These are phyloP conservation scores for Calocybe cyanea DNA, from an alignment of 768 basidiomycete species.

Conservation along the genomic window DNA sequence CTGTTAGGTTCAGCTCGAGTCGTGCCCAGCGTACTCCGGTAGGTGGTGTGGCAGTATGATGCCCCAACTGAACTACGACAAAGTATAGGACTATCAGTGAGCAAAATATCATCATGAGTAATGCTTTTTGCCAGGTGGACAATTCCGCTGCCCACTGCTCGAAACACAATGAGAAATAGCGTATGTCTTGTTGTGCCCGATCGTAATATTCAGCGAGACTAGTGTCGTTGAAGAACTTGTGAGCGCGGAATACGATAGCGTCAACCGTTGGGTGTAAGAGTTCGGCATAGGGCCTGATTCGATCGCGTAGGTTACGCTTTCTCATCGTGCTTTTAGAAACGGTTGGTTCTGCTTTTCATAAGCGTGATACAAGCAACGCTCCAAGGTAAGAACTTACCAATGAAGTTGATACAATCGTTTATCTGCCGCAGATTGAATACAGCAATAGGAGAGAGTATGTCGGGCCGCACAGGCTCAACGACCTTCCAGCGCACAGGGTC, in stretches of 20 bases:
- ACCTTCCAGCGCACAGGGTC: slow-evolving; percentile 17
- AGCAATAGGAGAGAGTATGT: slow-evolving; percentile 15
- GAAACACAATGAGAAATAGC: slow-evolving; percentile 3
- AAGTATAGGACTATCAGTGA: not conserved
- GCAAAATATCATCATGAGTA: not conserved
- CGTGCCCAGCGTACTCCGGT: not conserved
- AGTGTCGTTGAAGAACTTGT: not conserved
- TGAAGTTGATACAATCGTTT: slow-evolving; percentile 16
- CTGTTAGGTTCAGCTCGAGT: not conserved
- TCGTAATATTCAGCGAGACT: not conserved
- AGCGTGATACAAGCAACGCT: not conserved
- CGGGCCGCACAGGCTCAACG: slow-evolving; percentile 11
- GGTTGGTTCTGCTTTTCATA: slow-evolving; percentile 1
- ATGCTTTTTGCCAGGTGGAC: not conserved
- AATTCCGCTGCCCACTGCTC: slow-evolving; percentile 6
- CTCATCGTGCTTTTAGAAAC: slow-evolving; percentile 1
- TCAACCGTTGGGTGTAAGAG: not conserved
- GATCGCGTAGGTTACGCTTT: slow-evolving; percentile 4
- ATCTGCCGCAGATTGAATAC: slow-evolving; percentile 13
- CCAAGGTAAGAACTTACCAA: slow-evolving; percentile 6
- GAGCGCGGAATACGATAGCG: not conserved
- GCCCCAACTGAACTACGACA: not conserved
- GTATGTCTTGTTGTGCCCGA: slow-evolving; percentile 2
- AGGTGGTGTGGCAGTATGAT: not conserved
- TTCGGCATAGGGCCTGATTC: not conserved